Percentiles rank a stretch among this genome's conserved stretches.
These are phyloP conservation scores for Fusarium secorum DNA, from an alignment of 2,329 filamentous ascomycete species.

Conservation along the genomic window DNA sequence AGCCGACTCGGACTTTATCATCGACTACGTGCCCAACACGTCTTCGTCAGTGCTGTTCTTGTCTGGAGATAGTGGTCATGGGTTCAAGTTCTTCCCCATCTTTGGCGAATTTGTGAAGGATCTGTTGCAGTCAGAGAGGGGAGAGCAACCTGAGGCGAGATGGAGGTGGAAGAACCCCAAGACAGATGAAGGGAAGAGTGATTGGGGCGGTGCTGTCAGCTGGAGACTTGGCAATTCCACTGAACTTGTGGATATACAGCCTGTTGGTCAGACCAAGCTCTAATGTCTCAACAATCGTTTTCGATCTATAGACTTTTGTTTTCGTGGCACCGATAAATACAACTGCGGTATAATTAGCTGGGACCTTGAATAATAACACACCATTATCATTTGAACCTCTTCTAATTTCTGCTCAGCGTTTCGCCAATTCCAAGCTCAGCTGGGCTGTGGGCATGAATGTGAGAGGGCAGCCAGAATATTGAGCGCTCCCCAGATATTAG, in stretches of 20 bases:
- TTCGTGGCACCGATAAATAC: too few relatives aligned
- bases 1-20: conserved; percentile 65
- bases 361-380: background rate
- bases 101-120: conserved; percentile 63
- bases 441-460: fast-evolving
- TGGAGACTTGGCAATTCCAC: conserved; percentile 48
- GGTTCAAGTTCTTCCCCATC: conserved; percentile 69
- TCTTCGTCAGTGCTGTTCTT: conserved; percentile 56
- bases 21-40: conserved; percentile 64
- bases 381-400: fast-evolving
- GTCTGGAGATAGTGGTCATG: conserved; percentile 68
- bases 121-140: conserved; percentile 51
- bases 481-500: fast-evolving
- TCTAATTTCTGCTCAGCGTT: fast-evolving
- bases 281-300: too few relatives aligned
- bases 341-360: fast-evolving
- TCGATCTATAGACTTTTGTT: too few relatives aligned
- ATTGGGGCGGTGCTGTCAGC: conserved; percentile 46
- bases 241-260: conserved; percentile 37
- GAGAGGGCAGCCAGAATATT: too few relatives aligned
- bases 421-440: fast-evolving
- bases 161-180: conserved; percentile 61
- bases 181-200: conserved; percentile 13
- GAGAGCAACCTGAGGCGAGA: conserved; percentile 52
- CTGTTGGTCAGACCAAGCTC: conserved; percentile 6